Conservation (phyloP, 2,329 filamentous ascomycete genomes). For the Sclerotinia sclerotiorum region DNA sequence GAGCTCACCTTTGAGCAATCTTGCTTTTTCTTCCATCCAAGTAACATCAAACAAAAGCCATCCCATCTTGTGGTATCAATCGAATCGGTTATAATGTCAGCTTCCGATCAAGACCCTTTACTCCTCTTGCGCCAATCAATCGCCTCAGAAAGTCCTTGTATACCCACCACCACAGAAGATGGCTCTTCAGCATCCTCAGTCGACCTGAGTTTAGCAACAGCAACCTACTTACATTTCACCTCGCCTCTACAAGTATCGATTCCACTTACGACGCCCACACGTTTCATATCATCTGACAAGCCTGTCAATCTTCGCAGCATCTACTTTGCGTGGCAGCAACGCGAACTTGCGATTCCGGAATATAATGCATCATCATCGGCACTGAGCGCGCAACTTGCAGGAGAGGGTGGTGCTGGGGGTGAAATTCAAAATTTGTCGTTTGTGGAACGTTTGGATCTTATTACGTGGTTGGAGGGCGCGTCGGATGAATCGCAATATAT, state of each 20-base stretch:
- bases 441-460: slow-evolving; percentile 85
- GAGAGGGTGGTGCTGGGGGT: slow-evolving; percentile 55
- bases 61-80: slow-evolving; percentile 21
- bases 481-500: slow-evolving; percentile 92
- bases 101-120: slow-evolving; percentile 66
- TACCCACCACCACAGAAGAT: slow-evolving; percentile 71
- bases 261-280: slow-evolving; percentile 71
- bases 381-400: slow-evolving; percentile 72
- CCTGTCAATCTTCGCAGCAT: slow-evolving; percentile 87
- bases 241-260: slow-evolving; percentile 60
- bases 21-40: not conserved
- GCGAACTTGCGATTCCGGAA: slow-evolving; percentile 83
- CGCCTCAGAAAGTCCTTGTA: slow-evolving; percentile 64
- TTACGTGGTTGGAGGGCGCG: slow-evolving; percentile 89
- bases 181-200: slow-evolving; percentile 59
- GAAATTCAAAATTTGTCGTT: slow-evolving; percentile 87
- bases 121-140: slow-evolving; percentile 82
- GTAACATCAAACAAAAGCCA: not conserved
- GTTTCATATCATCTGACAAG: slow-evolving; percentile 76
- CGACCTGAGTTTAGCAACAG: slow-evolving; percentile 62
- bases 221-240: slow-evolving; percentile 77
- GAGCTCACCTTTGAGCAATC: slow-evolving; percentile 20
- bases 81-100: slow-evolving; percentile 44
- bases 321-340: slow-evolving; percentile 94
- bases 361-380: slow-evolving; percentile 83